Evolutionary conservation across 805 yeast species (phyloP), one percentile per base, ranked within the genome.

Genomic region (Starmerella gropengiesseri): DNA sequence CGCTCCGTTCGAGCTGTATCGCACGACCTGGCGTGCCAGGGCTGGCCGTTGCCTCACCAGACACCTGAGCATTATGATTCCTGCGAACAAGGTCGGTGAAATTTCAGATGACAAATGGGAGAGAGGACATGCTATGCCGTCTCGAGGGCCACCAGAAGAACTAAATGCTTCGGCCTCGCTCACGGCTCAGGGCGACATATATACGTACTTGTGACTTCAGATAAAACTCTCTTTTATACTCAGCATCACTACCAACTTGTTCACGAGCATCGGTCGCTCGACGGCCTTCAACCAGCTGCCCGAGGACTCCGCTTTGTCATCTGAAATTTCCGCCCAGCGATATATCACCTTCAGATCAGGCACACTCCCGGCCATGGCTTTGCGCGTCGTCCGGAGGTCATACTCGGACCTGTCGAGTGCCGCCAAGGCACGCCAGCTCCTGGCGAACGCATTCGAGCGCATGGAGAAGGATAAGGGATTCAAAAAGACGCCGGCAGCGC

Each of bases 391-490:
- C 11, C 37, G 37, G 35, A 6, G 41, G 29, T 21, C 37, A 17
- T 21, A 41, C 37, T 33, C 50, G 30, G 46, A 43, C 28, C 14
- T 39, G 5, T 44, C 53, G 28, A 40, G 44, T 23, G 31, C 45
- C 9, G 47, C 51, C n/a, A 40, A 46, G 26, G 57, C 58, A 25
- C 41, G 50, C 19, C 58, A 56, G 33, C 53, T 57, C 30, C 54
- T 60, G 18, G 45, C 51, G 19, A 41, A 48, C 42, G 63, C 63
- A 7, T 59, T 60, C 51, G 47, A 57, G 50, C 49, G 54, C 23
- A 57, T 60, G 53, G 55, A 57, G 27, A 41, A 48, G 26, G 30
- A 48, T 7, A 34, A 34, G 28, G 51, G 49, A n/a, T 55, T 56
- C 46, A 39, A 40, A 13, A 59, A 58, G 44, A 40, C 56, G 16